These are phyloP conservation scores for Flaveria floridana DNA, from an alignment of 140 eudicot genomes.

Conservation along the genomic window DNA sequence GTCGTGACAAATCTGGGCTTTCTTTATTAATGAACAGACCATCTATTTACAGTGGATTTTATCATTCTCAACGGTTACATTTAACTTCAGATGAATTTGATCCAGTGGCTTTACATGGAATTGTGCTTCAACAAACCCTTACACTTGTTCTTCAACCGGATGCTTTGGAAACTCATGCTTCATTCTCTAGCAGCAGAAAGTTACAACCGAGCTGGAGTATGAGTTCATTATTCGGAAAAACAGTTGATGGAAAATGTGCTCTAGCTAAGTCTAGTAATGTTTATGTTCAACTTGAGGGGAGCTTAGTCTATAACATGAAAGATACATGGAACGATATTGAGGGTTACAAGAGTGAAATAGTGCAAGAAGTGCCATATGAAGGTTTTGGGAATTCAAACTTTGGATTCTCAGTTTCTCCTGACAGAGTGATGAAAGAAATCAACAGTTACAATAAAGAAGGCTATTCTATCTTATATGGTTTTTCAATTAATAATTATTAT, in stretches of 20 bases:
- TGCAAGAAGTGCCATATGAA: slow-evolving; percentile 28
- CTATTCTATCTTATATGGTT: slow-evolving; percentile 56
- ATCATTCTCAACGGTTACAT: slow-evolving; percentile 89
- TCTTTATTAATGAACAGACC: slow-evolving; percentile 85
- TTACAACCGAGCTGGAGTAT: slow-evolving; percentile 89
- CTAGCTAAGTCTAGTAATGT: slow-evolving; percentile 73
- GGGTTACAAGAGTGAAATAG: slow-evolving; percentile 7
- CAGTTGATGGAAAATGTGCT: slow-evolving; percentile 65
- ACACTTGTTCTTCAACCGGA: slow-evolving; percentile 83
- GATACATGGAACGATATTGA: slow-evolving; percentile 32
- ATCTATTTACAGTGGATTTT: slow-evolving; percentile 85
- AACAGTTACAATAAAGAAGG: slow-evolving; percentile 36
- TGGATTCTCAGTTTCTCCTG: slow-evolving; percentile 59
- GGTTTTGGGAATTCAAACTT: slow-evolving; percentile 44
- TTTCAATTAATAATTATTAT: slow-evolving; percentile 44
- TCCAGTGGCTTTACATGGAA: slow-evolving; percentile 42
- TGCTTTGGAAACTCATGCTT: slow-evolving; percentile 34
- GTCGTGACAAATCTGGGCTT: slow-evolving; percentile 92
- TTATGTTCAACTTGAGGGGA: slow-evolving; percentile 70
- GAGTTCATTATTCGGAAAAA: slow-evolving; percentile 75
- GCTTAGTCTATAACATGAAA: slow-evolving; percentile 52
- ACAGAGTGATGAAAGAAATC: slow-evolving; percentile 59
- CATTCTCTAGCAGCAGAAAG: slow-evolving; percentile 37
- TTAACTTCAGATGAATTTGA: slow-evolving; percentile 63
- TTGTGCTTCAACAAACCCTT: slow-evolving; percentile 80